Conservation (phyloP, 2,329 filamentous ascomycete species). For the Didymosphaeria variabile region DNA sequence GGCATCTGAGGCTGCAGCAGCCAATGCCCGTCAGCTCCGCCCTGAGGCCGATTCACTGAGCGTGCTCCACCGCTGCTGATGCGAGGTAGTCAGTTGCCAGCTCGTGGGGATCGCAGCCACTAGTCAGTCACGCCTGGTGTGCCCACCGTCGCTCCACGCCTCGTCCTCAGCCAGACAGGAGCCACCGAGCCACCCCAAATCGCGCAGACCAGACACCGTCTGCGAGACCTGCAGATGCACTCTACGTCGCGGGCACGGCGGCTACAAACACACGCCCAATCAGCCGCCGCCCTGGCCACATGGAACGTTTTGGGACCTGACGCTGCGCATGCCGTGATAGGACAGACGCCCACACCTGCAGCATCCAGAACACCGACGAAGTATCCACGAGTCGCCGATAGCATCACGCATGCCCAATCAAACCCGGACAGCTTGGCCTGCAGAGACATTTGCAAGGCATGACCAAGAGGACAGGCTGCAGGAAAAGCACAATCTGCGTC, state of each 20-base stretch:
- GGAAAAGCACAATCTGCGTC: conserved; percentile 25
- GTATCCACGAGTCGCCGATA: conserved; percentile 22
- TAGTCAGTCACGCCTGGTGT: conserved; percentile 7
- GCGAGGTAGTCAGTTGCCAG: conserved; percentile 14
- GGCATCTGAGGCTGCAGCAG: conserved; percentile 2
- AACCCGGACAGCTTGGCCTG: conserved; percentile 28
- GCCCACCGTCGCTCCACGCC: conserved; percentile 14
- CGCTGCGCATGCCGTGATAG: conserved; percentile 29
- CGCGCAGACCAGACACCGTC: conserved; percentile 38
- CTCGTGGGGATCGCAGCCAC: conserved; percentile 6
- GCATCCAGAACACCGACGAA: conserved; percentile 35
- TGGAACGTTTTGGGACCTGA: conserved; percentile 29
- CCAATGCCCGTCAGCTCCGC: conserved; percentile 13
- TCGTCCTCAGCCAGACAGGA: conserved; percentile 13
- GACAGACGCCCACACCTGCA: conserved; percentile 27
- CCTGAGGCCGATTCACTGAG: neutral
- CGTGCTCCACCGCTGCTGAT: conserved; percentile 4
- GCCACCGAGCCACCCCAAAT: conserved; percentile 32
- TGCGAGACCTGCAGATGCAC: conserved; percentile 21
- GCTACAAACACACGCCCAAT: conserved; percentile 46
- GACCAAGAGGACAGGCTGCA: conserved; percentile 31
- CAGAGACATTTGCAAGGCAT: conserved; percentile 27
- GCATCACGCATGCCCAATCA: conserved; percentile 32
- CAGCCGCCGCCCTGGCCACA: conserved; percentile 18
- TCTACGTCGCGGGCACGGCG: conserved; percentile 30